phyloP scores from a whole-genome alignment of 2,329 filamentous ascomycete species.

The Fusarium tanahbumbuense region DNA sequence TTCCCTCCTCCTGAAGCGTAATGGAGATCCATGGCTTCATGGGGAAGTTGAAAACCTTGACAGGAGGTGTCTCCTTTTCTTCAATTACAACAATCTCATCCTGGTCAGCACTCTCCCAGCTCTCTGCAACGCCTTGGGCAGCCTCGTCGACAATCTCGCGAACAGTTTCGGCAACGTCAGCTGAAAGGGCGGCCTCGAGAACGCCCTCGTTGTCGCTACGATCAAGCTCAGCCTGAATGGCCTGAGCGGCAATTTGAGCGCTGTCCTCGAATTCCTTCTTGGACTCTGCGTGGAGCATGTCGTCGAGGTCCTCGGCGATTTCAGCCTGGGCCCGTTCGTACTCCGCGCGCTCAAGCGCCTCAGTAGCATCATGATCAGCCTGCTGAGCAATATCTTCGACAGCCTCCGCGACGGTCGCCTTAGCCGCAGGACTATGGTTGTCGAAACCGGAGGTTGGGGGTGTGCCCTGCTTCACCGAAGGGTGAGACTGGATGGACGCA shows the following conservation, averaged over 20 bases:
- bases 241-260: conserved; percentile 58
- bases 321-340: conserved; percentile 61
- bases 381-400: conserved; percentile 71
- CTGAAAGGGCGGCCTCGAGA: conserved; percentile 61
- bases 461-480: conserved; percentile 45
- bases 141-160: conserved; percentile 58
- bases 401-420: conserved; percentile 78
- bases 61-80: conserved; percentile 71
- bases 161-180: conserved; percentile 55
- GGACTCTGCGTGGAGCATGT: conserved; percentile 63
- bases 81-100: conserved; percentile 74
- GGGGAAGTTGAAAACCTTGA: conserved; percentile 93
- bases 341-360: conserved; percentile 70
- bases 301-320: conserved; percentile 59
- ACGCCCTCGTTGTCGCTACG: conserved; percentile 64
- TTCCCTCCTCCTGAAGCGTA: conserved; percentile 70
- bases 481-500: conserved; percentile 49
- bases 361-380: conserved; percentile 67
- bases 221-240: conserved; percentile 65
- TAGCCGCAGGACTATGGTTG: conserved; percentile 56
- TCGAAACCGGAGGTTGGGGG: conserved; percentile 50
- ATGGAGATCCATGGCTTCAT: conserved; percentile 97
- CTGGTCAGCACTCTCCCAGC: conserved; percentile 89
- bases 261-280: conserved; percentile 65
- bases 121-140: conserved; percentile 76